Evolutionary conservation across 306 rosid genomes (phyloP), one percentile per base, ranked within the genome.

Genomic region (Rosa rugosa): DNA sequence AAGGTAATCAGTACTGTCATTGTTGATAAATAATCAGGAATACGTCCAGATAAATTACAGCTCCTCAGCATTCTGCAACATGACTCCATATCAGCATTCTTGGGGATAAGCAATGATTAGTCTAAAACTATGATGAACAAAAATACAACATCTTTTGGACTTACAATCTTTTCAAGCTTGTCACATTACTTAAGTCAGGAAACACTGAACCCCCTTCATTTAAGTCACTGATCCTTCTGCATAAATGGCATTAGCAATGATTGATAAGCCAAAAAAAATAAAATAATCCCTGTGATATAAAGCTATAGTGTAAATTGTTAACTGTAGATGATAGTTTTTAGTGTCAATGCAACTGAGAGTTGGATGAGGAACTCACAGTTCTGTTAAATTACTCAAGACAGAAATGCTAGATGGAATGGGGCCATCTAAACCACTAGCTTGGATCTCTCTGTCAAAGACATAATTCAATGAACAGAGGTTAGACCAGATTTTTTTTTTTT

Each of bases 201-300:
- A 84, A 76, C 12, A 25, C 20, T 38, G 76, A 68, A 25, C 49
- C 50, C 69, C 34, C 74, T 40, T 80, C 77, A 41, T 50, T 34
- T 44, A 83, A 60, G 64, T 79, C 86, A 3, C 80, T 83, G 40
- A 82, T 72, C 53, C 86, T 83, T 69, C 86, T 83, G 80, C 69
- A 40, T 4, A 42, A 56, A 47, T 71, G 5, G 27, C 45, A 68
- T 10, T 20, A 42, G 12, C 7, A 54, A 14, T 1, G 1, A 67
- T 8, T 4, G 17, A 17, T 17, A 20, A 0, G 1, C 14, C 8
- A 1, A 53, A 27, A 5, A 40, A 36, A 8, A 11, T 2, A 14
- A 5, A 40, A 8, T 5, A 0, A 6, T 9, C 31, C 1, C 18
- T 4, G 8, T 11, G 6, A 36, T 22, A 77, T 11, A 38, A 25